Evolutionary conservation across 805 yeast species (phyloP), one percentile per base, ranked within the genome.

Genomic region (Yamadazyma philogaea): DNA sequence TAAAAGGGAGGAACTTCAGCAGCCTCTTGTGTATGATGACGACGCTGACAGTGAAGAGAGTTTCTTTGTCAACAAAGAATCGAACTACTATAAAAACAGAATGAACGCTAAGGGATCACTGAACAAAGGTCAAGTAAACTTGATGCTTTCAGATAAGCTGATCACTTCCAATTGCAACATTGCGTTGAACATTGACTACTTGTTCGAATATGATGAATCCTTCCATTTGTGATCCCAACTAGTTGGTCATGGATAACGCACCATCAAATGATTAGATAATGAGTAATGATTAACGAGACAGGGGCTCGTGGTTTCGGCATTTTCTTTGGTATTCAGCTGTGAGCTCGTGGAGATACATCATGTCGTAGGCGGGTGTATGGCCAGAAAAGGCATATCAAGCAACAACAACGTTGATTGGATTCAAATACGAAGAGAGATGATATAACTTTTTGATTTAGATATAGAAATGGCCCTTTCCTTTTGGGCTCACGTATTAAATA

Each of bases 71-170:
- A 45, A 47, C 24, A 40, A 27, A 27, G 34, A 40, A 12, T 47
- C 51, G 1, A 42, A 44, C 14, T 44, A 42, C 26, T 45, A 48
- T 27, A 38, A 42, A 18, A 17, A 48, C 27, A 39, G 42, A 18
- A 28, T 41, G 33, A 28, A 14, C 6, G 11, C 31, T 19, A 28
- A 18, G n/a, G 10, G 27, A 19, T 22, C 31, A 3, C 16, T 26
- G 11, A 18, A 24, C 19, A n/a, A 34, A 17, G 26, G 21, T 34
- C 37, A 34, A 20, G 15, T 37, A 16, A 22, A 17, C 30, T 32
- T 19, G 18, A 32, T 37, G 4, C 15, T 33, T 26, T 19, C 39
- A 18, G 34, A 44, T 28, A 15, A 34, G 14, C 18, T 27, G 11
- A 21, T 39, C 10, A 32, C 40, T 16, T 12, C 27, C 7, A 27